Base-by-base conservation (phyloP, 768 basidiomycete species). In the Mycena latifolia region DNA sequence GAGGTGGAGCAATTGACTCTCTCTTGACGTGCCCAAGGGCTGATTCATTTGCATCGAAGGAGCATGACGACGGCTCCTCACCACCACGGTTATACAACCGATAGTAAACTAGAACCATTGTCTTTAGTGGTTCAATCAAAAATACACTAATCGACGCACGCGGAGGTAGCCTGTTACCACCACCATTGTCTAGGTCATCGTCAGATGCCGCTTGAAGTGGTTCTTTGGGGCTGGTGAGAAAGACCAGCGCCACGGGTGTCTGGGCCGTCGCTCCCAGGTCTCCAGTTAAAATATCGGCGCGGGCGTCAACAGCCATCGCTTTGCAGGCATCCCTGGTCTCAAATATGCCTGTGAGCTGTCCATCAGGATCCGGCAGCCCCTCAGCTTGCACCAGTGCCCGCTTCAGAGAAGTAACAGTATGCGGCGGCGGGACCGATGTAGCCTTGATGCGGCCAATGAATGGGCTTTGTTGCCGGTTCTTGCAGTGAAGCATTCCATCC, bases 401-500 rank as follows among this genome's bases (percentile, higher is more conserved):
- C 39, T 61, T 61, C 8, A 61, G 33, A 8, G 60, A 52, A 2
- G 51, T 25, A 8, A 51, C 48, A 20, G 48, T 52, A 37, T 61
- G 51, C 5, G 60, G 60, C 3, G 60, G 60, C 2, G 60, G 48
- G 27, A 61, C 60, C 25, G 60, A 52, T 20, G 35, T 53, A 25
- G 37, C 28, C 33, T 53, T 52, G 35, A 61, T 31, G 17, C 60
- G 48, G 37, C 35, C 60, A 37, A 61, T 53, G 61, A 60, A 39
- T 22, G 55, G 24, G 11, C 11, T 33, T n/a, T n/a, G n/a, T 33
- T 5, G 31, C 31, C 31, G 6, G 5, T 18, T 12, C 37, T 9
- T 39, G 37, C 14, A 39, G 37, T 5, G 37, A 18, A 39, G 11
- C 37, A 18, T 18, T 15, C 37, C 37, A 39, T 39, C 37, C 8